Conservation (phyloP, 73 alveolate genomes). For the Paramecium octaurelia region DNA sequence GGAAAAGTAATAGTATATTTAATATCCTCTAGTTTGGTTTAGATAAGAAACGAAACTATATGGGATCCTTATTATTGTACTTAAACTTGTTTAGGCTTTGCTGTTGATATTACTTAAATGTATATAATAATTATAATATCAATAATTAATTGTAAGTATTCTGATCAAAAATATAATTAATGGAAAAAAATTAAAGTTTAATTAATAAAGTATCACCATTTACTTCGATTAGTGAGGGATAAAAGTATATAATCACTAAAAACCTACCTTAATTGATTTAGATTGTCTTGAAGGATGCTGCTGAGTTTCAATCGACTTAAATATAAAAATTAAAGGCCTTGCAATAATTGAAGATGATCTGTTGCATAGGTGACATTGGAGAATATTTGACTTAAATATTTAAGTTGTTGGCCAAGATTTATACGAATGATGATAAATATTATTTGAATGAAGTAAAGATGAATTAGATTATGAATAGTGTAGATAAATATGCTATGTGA, state of each 20-base stretch:
- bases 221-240: not conserved
- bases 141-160: not conserved
- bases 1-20: not conserved
- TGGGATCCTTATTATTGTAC: not conserved
- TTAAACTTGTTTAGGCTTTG: not conserved
- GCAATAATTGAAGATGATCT: slow-evolving; percentile 3
- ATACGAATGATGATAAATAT: slow-evolving; percentile 28
- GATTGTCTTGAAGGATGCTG: slow-evolving; percentile 16
- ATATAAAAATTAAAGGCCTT: slow-evolving; percentile 24
- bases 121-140: not conserved
- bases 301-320: slow-evolving; percentile 28
- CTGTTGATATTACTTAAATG: not conserved
- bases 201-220: not conserved
- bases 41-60: not conserved
- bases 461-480: not conserved
- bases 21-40: not conserved
- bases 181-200: not conserved
- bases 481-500: slow-evolving; percentile 26
- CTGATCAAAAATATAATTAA: not conserved
- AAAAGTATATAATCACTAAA: not conserved
- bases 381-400: slow-evolving; percentile 41
- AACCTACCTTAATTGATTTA: not conserved
- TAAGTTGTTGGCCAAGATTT: slow-evolving; percentile 22
- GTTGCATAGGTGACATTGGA: slow-evolving; percentile 43
- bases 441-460: not conserved